Conservation (phyloP, 2,329 filamentous ascomycete genomes). For the Coniochaeta sp. region DNA sequence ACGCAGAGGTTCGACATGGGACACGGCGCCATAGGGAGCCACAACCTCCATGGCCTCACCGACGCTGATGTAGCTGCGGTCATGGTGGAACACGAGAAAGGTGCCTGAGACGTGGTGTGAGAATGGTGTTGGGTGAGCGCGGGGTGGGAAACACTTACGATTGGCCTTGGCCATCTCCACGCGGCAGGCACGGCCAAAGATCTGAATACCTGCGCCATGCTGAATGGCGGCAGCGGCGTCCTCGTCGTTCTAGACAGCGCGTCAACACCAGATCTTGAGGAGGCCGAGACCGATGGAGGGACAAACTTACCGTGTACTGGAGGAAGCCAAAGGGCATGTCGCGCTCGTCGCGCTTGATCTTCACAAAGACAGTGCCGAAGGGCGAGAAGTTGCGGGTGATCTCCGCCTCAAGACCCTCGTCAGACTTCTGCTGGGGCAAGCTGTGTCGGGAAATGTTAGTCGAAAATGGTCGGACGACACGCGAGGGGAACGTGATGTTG, state of each 20-base stretch:
- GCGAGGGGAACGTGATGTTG: background rate
- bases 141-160: constrained; percentile 31
- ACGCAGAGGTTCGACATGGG: constrained; percentile 27
- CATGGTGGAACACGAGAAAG: constrained; percentile 36
- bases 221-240: constrained; percentile 40
- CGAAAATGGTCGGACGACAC: background rate
- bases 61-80: constrained; percentile 27
- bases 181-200: constrained; percentile 50
- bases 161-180: constrained; percentile 53
- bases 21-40: constrained; percentile 33
- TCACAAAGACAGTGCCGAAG: constrained; percentile 52
- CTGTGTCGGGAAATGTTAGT: constrained; percentile 8
- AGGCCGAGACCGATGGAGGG: background rate
- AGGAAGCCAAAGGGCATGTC: constrained; percentile 59
- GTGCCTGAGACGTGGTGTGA: constrained; percentile 30
- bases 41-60: constrained; percentile 38
- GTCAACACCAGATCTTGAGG: constrained; percentile 7
- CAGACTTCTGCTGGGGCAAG: constrained; percentile 34
- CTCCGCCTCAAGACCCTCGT: constrained; percentile 41
- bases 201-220: constrained; percentile 36
- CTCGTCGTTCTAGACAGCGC: constrained; percentile 30
- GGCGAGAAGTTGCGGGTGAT: constrained; percentile 44
- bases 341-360: constrained; percentile 50
- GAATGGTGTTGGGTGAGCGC: constrained; percentile 2
- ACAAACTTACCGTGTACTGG: constrained; percentile 50